A percentile compares a stretch with the other conserved stretches of the same genome.
Conservation (phyloP, 176 grass and related monocot genomes). For the Alloteropsis semialata region DNA sequence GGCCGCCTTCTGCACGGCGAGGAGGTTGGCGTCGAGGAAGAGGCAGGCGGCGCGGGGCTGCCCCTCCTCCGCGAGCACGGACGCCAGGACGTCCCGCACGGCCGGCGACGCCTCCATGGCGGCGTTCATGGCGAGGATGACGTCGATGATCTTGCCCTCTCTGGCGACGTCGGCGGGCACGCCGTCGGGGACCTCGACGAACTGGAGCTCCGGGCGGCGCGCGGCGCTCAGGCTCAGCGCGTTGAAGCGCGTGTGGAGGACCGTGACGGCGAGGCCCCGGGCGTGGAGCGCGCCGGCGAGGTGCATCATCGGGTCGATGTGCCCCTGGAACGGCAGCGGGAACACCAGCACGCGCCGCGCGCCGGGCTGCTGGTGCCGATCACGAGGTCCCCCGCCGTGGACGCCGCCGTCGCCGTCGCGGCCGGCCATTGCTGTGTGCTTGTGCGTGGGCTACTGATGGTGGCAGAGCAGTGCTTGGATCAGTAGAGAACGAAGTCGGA, state of each 20-base stretch:
- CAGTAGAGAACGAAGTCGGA: too few relatives aligned
- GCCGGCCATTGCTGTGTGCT: not conserved
- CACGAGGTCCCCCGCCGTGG: not conserved
- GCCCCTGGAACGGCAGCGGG: constrained; percentile 38
- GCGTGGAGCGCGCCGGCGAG: constrained; percentile 27
- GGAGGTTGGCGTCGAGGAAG: constrained; percentile 18
- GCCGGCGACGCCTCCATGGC: not conserved
- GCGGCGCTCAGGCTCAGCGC: not conserved
- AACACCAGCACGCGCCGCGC: constrained; percentile 25
- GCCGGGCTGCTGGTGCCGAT: not conserved
- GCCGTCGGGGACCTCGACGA: not conserved
- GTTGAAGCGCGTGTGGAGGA: constrained; percentile 40
- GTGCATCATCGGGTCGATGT: constrained; percentile 44
- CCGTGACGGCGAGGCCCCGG: constrained; percentile 25
- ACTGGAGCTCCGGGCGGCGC: not conserved
- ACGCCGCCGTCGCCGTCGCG: not conserved
- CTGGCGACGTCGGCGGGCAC: not conserved
- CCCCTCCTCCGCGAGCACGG: not conserved
- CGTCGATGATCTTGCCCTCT: not conserved
- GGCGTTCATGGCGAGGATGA: constrained; percentile 8
- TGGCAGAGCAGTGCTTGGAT: too few relatives aligned
- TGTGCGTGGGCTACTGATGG: not conserved
- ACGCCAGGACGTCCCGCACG: not conserved
- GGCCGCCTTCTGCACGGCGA: not conserved
- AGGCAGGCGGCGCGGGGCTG: not conserved